Evolutionary conservation across 805 yeast species (phyloP).

Genomic region (Blastobotrys chiropterorum): DNA sequence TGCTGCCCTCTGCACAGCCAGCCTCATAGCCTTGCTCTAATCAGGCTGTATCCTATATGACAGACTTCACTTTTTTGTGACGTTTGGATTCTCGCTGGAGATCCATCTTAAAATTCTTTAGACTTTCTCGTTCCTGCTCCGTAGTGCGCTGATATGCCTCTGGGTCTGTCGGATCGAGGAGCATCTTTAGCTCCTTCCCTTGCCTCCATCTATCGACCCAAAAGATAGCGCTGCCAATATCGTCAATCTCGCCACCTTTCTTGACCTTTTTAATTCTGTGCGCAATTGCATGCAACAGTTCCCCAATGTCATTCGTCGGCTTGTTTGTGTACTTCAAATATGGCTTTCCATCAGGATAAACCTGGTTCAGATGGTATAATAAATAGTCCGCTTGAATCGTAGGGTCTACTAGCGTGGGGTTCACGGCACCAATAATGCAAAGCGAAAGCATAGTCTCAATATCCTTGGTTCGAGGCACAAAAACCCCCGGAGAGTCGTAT

Average conservation of each 20-base stretch:
- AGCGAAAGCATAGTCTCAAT: slow-evolving; percentile 68
- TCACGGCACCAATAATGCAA: slow-evolving; percentile 70
- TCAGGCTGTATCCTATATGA: too few species aligned
- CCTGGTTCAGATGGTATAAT: slow-evolving; percentile 57
- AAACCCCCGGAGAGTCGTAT: slow-evolving; percentile 91
- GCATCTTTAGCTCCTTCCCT: slow-evolving; percentile 36
- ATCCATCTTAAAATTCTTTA: slow-evolving; percentile 14
- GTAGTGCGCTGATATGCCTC: slow-evolving; percentile 15
- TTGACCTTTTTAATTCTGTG: slow-evolving; percentile 29
- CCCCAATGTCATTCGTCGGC: slow-evolving; percentile 70
- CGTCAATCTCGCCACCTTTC: slow-evolving; percentile 33
- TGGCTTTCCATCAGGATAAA: slow-evolving; percentile 27
- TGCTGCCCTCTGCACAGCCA: too few species aligned
- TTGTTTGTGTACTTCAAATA: slow-evolving; percentile 42
- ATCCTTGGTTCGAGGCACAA: slow-evolving; percentile 64
- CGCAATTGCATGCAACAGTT: slow-evolving; percentile 47
- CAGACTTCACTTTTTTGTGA: slow-evolving; percentile 4
- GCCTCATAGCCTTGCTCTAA: background rate
- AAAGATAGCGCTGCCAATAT: slow-evolving; percentile 54
- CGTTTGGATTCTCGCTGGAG: slow-evolving; percentile 9
- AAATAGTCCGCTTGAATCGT: slow-evolving; percentile 81
- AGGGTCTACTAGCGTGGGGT: slow-evolving; percentile 67
- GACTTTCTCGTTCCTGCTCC: slow-evolving; percentile 11
- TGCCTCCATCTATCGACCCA: slow-evolving; percentile 59
- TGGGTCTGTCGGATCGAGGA: slow-evolving; percentile 10